Conservation (phyloP, 768 basidiomycete species). For the Podaxis sp. region DNA sequence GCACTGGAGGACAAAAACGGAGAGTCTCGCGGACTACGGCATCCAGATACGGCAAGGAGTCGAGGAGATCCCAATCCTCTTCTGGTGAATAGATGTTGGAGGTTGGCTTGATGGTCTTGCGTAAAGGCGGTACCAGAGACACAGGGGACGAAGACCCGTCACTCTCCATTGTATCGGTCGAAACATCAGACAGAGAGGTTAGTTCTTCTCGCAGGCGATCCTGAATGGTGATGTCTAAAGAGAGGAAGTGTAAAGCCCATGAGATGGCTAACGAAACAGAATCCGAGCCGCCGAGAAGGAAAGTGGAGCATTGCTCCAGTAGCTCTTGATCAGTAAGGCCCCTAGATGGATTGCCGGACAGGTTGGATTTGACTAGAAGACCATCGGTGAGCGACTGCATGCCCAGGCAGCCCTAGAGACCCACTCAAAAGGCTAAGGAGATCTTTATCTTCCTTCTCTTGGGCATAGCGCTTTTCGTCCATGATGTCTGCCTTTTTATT, state of each 20-base stretch:
- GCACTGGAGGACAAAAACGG: conserved; percentile 51
- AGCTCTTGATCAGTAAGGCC: conserved; percentile 57
- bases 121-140: neutral
- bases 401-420: conserved; percentile 15
- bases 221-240: conserved; percentile 51
- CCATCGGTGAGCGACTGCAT: neutral
- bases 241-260: conserved; percentile 55
- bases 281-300: conserved; percentile 63
- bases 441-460: conserved; percentile 32
- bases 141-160: neutral
- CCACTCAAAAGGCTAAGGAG: conserved; percentile 45
- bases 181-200: conserved; percentile 10
- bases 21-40: conserved; percentile 54
- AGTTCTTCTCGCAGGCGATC: conserved; percentile 51
- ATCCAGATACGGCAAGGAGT: conserved; percentile 49
- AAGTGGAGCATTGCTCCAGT: conserved; percentile 61
- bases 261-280: conserved; percentile 51
- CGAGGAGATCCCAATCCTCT: conserved; percentile 29
- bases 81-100: conserved; percentile 11
- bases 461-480: conserved; percentile 22
- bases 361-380: conserved; percentile 55
- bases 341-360: conserved; percentile 37
- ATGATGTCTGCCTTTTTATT: conserved; percentile 34
- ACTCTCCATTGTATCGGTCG: neutral
- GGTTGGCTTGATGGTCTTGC: neutral